phyloP scores from a whole-genome alignment of 2,329 filamentous ascomycete genomes.

The Ciborinia camelliae region DNA sequence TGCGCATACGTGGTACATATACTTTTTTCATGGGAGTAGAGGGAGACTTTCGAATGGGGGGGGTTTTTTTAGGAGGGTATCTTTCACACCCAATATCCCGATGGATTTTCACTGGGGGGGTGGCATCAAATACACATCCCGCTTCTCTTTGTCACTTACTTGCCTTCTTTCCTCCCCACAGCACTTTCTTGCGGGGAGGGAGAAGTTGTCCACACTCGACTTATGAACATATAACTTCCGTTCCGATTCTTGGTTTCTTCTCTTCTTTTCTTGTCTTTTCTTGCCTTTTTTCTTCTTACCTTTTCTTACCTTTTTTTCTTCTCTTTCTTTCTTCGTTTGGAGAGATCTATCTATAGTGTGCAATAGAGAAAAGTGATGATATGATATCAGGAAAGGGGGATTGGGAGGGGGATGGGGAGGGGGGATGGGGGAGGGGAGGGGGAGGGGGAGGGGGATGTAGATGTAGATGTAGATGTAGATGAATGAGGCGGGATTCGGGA shows the following conservation, averaged over 20 bases:
- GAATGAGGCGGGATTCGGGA: too few species aligned
- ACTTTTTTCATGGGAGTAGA: not conserved
- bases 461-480: not conserved
- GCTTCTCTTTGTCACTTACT: not conserved
- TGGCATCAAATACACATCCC: not conserved
- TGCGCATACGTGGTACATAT: conserved; percentile 3
- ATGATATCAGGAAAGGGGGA: too few species aligned
- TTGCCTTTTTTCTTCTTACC: not conserved
- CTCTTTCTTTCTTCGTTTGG: not conserved
- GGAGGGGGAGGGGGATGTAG: not conserved
- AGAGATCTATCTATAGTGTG: not conserved
- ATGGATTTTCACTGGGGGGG: not conserved
- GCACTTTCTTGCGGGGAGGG: not conserved
- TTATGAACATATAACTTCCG: conserved; percentile 11
- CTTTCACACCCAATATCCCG: not conserved
- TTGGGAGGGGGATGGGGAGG: not conserved
- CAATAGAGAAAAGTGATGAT: not conserved
- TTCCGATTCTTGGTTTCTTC: not conserved
- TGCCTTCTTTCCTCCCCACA: not conserved
- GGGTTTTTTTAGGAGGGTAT: not conserved
- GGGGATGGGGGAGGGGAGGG: not conserved
- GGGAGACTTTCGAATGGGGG: not conserved
- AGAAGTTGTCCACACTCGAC: not conserved
- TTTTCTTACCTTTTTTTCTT: not conserved
- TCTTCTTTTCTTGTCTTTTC: not conserved